Conservation (phyloP, 768 basidiomycete genomes). For the Boletus rex-veris region DNA sequence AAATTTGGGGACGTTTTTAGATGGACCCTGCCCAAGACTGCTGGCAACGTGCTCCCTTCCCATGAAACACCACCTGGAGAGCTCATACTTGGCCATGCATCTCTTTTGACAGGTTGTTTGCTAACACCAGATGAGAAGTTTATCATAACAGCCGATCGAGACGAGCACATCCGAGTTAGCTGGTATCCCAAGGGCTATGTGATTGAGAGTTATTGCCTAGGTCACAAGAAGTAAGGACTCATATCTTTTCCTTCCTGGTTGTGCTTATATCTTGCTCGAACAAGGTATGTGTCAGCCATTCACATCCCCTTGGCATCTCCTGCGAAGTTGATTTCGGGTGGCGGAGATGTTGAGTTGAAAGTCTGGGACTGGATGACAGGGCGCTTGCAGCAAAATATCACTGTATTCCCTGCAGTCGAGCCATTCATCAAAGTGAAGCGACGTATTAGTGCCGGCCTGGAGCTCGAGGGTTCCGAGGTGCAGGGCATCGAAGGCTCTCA, state of each 20-base stretch:
- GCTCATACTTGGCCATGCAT: conserved; percentile 84
- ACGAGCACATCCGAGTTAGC: conserved; percentile 92
- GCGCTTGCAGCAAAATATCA: conserved; percentile 45
- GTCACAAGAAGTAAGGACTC: conserved; percentile 67
- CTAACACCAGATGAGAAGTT: conserved; percentile 64
- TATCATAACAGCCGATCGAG: conserved; percentile 88
- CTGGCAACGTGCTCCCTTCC: conserved; percentile 40
- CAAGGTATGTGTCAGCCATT: conserved; percentile 80
- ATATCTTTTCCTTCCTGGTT: not conserved
- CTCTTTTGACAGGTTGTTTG: conserved; percentile 71
- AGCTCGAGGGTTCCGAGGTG: conserved; percentile 18
- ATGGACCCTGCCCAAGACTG: conserved; percentile 35
- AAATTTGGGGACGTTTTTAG: conserved; percentile 95
- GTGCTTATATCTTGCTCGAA: not conserved
- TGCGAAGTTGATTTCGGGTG: conserved; percentile 70
- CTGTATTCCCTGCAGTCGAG: conserved; percentile 45
- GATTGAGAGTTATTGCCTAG: conserved; percentile 85
- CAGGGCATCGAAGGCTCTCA: conserved; percentile 4
- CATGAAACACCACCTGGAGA: conserved; percentile 72
- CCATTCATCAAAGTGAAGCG: conserved; percentile 42
- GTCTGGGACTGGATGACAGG: conserved; percentile 82
- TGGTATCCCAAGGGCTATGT: conserved; percentile 84
- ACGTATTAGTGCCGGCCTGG: conserved; percentile 15
- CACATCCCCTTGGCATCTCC: conserved; percentile 55
- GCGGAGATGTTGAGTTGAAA: conserved; percentile 76